Percentiles rank a stretch among this genome's conserved stretches.
Conservation (phyloP, 2,329 filamentous ascomycete genomes). For the Clathrospora elynae region DNA sequence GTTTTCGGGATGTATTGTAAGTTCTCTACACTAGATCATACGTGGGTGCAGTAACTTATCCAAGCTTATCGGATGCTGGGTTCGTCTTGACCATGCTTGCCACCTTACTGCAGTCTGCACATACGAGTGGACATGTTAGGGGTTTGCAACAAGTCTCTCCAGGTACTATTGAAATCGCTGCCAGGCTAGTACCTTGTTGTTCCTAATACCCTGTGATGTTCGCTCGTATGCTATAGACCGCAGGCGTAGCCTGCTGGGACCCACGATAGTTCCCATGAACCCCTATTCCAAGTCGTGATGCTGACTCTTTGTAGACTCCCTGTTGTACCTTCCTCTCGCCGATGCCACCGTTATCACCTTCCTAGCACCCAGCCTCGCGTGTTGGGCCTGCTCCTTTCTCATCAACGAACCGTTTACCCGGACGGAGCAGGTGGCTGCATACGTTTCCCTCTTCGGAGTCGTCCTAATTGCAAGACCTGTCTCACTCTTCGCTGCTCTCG, state of each 20-base stretch:
- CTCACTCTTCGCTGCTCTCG: constrained; percentile 56
- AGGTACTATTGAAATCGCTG: too few species aligned
- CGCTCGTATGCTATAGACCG: too few species aligned
- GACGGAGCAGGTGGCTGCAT: constrained; percentile 74
- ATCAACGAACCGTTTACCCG: constrained; percentile 78
- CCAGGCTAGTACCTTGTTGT: too few species aligned
- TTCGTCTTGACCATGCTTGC: not conserved
- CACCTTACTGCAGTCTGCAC: not conserved
- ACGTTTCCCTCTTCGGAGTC: constrained; percentile 78
- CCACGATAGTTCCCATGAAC: constrained; percentile 7
- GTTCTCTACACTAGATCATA: constrained; percentile 42
- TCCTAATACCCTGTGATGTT: too few species aligned
- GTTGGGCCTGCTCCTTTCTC: constrained; percentile 78
- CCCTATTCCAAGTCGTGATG: constrained; percentile 21
- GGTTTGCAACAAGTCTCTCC: not conserved
- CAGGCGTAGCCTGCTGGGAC: constrained; percentile 3
- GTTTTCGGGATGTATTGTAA: constrained; percentile 75
- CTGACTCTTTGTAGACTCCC: constrained; percentile 55
- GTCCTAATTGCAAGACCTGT: constrained; percentile 79
- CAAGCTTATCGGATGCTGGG: constrained; percentile 4
- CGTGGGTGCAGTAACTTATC: constrained; percentile 25
- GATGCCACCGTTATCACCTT: constrained; percentile 92
- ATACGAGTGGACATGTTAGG: too few species aligned
- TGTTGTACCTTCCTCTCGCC: constrained; percentile 80
- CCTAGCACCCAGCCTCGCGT: constrained; percentile 76